Percentiles rank a stretch among this genome's conserved stretches.
Evolutionary conservation across 768 basidiomycete species (phyloP).

Genomic region (Mycena amicta): DNA sequence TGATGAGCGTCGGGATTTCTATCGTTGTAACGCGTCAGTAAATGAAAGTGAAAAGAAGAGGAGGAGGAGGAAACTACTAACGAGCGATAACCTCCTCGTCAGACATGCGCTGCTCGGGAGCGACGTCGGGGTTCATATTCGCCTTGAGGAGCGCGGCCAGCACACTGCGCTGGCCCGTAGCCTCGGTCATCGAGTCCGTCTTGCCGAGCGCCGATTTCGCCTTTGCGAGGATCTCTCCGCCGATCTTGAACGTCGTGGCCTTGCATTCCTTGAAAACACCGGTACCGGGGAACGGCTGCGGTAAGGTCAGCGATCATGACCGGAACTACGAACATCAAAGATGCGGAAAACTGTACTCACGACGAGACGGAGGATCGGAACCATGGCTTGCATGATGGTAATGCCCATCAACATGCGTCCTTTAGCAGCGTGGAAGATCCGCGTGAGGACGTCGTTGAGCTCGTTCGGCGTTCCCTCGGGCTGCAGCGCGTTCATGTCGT

Average conservation of each 20-base stretch:
- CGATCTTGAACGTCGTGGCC: slow-evolving; percentile 51
- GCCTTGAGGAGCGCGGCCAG: slow-evolving; percentile 62
- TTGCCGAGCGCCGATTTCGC: slow-evolving; percentile 45
- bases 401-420: slow-evolving; percentile 31
- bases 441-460: slow-evolving; percentile 44
- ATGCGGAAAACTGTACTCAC: slow-evolving; percentile 23
- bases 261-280: slow-evolving; percentile 25
- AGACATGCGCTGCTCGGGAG: slow-evolving; percentile 52
- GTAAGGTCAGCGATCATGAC: not conserved
- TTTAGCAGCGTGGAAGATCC: slow-evolving; percentile 39
- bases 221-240: slow-evolving; percentile 45
- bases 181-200: slow-evolving; percentile 47
- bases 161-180: slow-evolving; percentile 48
- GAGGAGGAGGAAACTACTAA: slow-evolving; percentile 29
- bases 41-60: not conserved
- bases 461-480: slow-evolving; percentile 34
- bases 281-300: slow-evolving; percentile 7
- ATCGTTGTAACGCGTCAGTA: not conserved
- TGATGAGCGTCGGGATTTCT: slow-evolving; percentile 64
- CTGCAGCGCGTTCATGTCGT: slow-evolving; percentile 17
- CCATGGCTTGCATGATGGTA: slow-evolving; percentile 24
- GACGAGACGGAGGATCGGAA: slow-evolving; percentile 34
- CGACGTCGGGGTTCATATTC: slow-evolving; percentile 63
- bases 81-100: slow-evolving; percentile 63
- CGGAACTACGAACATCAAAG: no score